phyloP scores from a whole-genome alignment of 805 yeast species.

The Kuraishia ogatae region DNA sequence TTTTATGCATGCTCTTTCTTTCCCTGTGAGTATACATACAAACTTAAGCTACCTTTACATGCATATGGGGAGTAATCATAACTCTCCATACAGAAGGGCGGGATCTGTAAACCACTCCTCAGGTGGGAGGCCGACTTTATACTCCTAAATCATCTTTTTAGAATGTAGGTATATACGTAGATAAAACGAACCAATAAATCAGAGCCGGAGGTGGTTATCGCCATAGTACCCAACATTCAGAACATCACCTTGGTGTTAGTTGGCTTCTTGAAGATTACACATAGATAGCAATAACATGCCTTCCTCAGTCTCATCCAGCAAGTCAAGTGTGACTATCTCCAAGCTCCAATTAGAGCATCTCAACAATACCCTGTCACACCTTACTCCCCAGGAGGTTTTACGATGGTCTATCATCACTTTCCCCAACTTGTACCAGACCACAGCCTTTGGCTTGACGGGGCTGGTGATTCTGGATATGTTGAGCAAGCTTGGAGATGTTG shows the following conservation, averaged over 20 bases:
- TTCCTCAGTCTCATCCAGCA: background rate
- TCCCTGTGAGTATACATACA: background rate
- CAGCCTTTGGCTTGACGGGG: conserved; percentile 94
- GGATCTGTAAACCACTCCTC: background rate
- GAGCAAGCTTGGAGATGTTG: conserved; percentile 32
- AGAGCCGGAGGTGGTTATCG: too few relatives aligned
- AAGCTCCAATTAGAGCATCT: conserved; percentile 54
- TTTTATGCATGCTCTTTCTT: background rate
- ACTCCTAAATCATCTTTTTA: background rate
- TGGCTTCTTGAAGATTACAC: too few relatives aligned
- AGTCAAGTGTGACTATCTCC: conserved; percentile 23
- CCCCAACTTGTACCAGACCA: conserved; percentile 79
- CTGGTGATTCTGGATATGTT: conserved; percentile 81
- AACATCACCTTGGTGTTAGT: too few relatives aligned
- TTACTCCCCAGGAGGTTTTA: conserved; percentile 64
- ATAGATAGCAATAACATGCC: background rate
- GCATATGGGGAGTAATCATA: background rate
- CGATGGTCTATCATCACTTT: conserved; percentile 80
- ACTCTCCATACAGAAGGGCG: background rate
- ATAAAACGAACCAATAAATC: too few relatives aligned
- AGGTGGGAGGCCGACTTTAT: background rate
- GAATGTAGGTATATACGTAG: background rate
- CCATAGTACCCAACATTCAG: too few relatives aligned
- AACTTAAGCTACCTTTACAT: background rate
- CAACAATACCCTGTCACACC: conserved; percentile 48